These are phyloP conservation scores for Neurospora sp. DNA, from an alignment of 495 filamentous ascomycete species.

Conservation along the genomic window DNA sequence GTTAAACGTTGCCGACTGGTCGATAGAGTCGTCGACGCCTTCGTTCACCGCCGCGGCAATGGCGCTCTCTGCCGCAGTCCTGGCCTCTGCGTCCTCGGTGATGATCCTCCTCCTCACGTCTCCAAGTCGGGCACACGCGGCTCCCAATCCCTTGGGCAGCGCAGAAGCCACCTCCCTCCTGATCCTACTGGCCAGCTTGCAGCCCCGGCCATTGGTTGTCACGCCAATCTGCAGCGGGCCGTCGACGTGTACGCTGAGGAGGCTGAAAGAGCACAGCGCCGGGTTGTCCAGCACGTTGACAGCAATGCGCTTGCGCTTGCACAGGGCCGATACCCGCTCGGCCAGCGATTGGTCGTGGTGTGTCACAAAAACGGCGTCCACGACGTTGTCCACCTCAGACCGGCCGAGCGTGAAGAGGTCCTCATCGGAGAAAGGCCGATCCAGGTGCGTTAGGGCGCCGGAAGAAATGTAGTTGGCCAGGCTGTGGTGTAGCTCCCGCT, in stretches of 20 bases:
- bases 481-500: constrained; percentile 50
- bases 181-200: constrained; percentile 87
- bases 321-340: constrained; percentile 62
- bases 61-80: constrained; percentile 14
- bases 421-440: constrained; percentile 57
- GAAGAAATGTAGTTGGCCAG: constrained; percentile 63
- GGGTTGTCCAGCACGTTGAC: constrained; percentile 89
- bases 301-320: constrained; percentile 71
- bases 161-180: constrained; percentile 74
- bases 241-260: constrained; percentile 80
- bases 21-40: constrained; percentile 71
- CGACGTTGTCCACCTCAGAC: constrained; percentile 64
- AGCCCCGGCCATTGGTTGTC: constrained; percentile 90
- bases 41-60: constrained; percentile 26
- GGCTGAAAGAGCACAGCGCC: constrained; percentile 76
- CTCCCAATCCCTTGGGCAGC: constrained; percentile 74
- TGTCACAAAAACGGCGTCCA: constrained; percentile 91
- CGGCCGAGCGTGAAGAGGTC: constrained; percentile 70
- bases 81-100: constrained; percentile 48
- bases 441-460: constrained; percentile 61
- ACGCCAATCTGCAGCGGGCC: constrained; percentile 92
- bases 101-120: constrained; percentile 58
- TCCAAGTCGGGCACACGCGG: constrained; percentile 68
- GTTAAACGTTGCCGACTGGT: constrained; percentile 85
- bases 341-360: constrained; percentile 38